These are phyloP conservation scores for Tritrichomonas musculus DNA, from an alignment of 208 protist species.

Conservation along the genomic window DNA sequence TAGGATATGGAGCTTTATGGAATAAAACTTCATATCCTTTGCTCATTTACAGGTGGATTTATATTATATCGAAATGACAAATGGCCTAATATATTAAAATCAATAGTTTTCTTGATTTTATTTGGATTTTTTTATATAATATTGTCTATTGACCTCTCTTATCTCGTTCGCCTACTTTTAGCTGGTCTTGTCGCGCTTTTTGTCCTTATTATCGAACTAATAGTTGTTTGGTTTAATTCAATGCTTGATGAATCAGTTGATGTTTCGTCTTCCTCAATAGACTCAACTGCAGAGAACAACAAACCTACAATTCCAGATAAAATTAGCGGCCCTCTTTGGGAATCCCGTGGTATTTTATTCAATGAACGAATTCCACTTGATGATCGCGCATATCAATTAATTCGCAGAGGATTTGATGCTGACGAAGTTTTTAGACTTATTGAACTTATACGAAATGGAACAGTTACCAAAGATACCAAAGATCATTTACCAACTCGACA, in stretches of 20 bases:
- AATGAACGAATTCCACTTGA: constrained; percentile 12
- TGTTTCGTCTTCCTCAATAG: neutral
- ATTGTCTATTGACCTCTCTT: neutral
- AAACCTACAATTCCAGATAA: neutral
- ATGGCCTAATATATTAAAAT: constrained; percentile 23
- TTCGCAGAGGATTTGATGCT: neutral
- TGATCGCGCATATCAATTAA: constrained; percentile 8
- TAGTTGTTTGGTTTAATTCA: neutral
- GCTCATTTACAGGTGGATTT: neutral
- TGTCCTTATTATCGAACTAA: constrained; percentile 30
- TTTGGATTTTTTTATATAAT: neutral
- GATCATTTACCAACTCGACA: neutral
- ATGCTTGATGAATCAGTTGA: neutral
- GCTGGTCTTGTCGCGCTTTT: neutral
- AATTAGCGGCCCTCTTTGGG: constrained; percentile 26
- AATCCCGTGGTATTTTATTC: neutral
- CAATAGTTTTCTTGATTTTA: neutral
- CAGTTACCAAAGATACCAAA: neutral
- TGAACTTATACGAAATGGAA: neutral
- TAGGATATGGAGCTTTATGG: constrained; percentile 14
- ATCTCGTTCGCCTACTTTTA: neutral
- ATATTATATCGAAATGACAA: constrained; percentile 11
- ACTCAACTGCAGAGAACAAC: neutral
- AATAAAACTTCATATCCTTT: constrained; percentile 22
- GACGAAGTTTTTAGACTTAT: neutral